Base-by-base conservation (phyloP, 257 asterid species). In the Asclepias syriaca region DNA sequence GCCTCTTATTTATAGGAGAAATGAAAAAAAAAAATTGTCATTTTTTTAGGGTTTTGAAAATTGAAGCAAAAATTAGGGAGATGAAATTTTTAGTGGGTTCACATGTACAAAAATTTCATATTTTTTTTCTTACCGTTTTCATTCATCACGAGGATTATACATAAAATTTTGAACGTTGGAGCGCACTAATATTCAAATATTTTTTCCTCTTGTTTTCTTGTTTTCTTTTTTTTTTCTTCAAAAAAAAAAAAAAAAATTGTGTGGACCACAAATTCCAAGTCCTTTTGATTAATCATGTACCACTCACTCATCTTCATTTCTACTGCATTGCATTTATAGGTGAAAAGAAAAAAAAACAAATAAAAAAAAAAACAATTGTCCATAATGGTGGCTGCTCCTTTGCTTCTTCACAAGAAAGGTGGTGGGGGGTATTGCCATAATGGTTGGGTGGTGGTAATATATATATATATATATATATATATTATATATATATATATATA, bases 61-160 rank as follows among this genome's bases (percentile, higher is more conserved):
- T 0, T 10, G 57, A 43, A 34, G 56, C 5, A n/a, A 66, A n/a
- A 66, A 19, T 46, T 65, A 46, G 32, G 32, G 18, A 12, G 6
- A 39, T 1, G 14, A 18, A 58, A 65, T 37, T 73, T 84, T 81
- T 81, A 85, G 75, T 32, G 79, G 69, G 34, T 53, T 88, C 96
- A 88, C 96, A 86, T 88, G 96, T 79, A 50, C 68, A 49, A 68
- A 77, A 49, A 5, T n/a, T 43, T 66, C 39, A 34, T 34, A 34
- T 34, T 11, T 66, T n/a, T n/a, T 73, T 84, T 83, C 72, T 74
- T 90, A 87, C 91, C 96, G 94, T 89, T 54, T 90, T 84, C 83
- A 74, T 65, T 61, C 57, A 58, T 86, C 96, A 89, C 97, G 92
- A 73, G 95, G 75, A 65, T 71, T 77, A 79, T 75, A 76, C 81